A percentile compares a stretch with the other conserved stretches of the same genome.
These are phyloP conservation scores for Blastobotrys serpentis DNA, from an alignment of 1,139 yeast species.

Conservation along the genomic window DNA sequence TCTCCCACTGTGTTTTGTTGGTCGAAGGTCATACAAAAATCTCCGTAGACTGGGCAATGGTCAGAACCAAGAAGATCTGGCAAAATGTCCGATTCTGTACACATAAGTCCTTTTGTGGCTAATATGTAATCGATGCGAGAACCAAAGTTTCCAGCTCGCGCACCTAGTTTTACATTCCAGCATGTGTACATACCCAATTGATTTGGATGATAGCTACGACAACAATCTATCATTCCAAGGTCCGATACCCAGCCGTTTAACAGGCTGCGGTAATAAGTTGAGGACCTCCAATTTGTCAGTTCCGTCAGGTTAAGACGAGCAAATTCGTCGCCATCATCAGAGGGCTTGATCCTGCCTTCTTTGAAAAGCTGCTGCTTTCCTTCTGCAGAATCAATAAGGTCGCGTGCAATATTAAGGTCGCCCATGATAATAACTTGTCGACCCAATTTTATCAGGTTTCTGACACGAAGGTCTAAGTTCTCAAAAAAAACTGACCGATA, in stretches of 20 bases:
- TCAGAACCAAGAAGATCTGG: conserved; percentile 80
- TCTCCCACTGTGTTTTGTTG: background rate
- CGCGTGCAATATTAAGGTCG: conserved; percentile 79
- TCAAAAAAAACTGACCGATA: conserved; percentile 59
- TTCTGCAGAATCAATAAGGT: conserved; percentile 82
- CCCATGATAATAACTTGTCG: conserved; percentile 74
- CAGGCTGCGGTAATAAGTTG: conserved; percentile 31
- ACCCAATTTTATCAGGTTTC: conserved; percentile 50
- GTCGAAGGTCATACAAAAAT: conserved; percentile 41
- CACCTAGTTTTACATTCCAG: conserved; percentile 80
- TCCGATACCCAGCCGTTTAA: conserved; percentile 34
- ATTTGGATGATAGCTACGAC: conserved; percentile 57
- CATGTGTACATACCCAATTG: conserved; percentile 76
- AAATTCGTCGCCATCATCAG: conserved; percentile 35
- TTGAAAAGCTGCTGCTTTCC: conserved; percentile 48
- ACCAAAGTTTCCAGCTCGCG: conserved; percentile 83
- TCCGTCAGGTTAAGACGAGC: conserved; percentile 20
- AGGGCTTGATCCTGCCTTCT: conserved; percentile 28
- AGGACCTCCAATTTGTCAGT: conserved; percentile 31
- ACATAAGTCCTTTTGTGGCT: conserved; percentile 43
- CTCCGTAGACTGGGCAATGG: conserved; percentile 88
- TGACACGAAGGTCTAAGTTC: conserved; percentile 58
- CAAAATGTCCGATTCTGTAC: conserved; percentile 60
- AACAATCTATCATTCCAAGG: conserved; percentile 58
- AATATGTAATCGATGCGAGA: conserved; percentile 82